A percentile compares a stretch with the other conserved stretches of the same genome.
Conservation (phyloP, 176 grass and related monocot genomes). For the Paspalum vaginatum region DNA sequence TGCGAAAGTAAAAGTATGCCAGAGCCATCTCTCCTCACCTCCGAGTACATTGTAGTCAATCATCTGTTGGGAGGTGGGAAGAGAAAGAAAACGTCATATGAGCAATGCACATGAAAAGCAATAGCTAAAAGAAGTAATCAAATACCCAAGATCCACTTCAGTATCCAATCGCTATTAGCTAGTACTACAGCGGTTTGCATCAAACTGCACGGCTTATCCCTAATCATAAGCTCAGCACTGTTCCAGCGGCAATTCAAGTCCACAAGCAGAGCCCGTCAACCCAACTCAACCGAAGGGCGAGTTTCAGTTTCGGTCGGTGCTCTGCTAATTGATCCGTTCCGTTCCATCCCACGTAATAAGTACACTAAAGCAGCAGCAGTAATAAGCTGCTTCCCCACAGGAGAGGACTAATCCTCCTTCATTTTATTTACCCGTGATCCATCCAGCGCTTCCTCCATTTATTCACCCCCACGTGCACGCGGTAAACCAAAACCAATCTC, state of each 20-base stretch:
- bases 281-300: not conserved
- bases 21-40: conserved; percentile 50
- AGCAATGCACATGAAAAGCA: conserved; percentile 18
- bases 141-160: conserved; percentile 10
- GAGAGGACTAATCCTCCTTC: not conserved
- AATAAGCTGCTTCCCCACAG: not conserved
- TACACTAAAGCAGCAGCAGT: not conserved
- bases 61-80: conserved; percentile 53
- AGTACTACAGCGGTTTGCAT: not conserved
- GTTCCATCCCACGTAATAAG: not conserved
- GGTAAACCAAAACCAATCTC: conserved; percentile 10
- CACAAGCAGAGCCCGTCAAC: not conserved
- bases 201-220: conserved; percentile 5
- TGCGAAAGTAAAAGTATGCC: not conserved
- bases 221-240: conserved; percentile 2
- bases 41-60: conserved; percentile 74
- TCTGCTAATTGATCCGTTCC: not conserved
- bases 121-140: not conserved
- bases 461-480: not conserved
- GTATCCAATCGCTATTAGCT: not conserved
- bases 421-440: conserved; percentile 7
- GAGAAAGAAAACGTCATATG: conserved; percentile 11
- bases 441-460: conserved; percentile 10
- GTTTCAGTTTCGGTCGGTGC: not conserved
- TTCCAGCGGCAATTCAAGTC: not conserved